These are phyloP conservation scores for Suillus weaverae DNA, from an alignment of 768 basidiomycete species.

Conservation along the genomic window DNA sequence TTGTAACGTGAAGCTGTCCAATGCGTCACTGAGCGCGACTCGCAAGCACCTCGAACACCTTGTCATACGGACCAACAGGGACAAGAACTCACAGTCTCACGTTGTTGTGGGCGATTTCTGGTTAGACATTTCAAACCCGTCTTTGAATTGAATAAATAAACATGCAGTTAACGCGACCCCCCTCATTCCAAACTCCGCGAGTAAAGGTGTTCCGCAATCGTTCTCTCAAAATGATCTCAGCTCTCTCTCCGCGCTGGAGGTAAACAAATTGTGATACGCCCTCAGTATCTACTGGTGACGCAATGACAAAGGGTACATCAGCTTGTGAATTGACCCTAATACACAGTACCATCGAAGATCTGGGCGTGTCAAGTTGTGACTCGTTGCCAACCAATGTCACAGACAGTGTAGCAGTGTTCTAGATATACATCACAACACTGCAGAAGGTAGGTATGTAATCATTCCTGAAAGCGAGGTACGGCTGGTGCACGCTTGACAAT, in stretches of 20 bases:
- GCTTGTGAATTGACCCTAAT: too few relatives aligned
- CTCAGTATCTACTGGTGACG: neutral
- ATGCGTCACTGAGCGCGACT: neutral
- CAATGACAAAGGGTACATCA: neutral
- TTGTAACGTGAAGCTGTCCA: neutral
- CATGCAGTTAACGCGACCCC: too few relatives aligned
- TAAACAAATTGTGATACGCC: neutral
- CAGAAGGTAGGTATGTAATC: neutral
- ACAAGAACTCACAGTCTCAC: too few relatives aligned
- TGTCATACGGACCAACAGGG: neutral
- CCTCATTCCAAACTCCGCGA: neutral
- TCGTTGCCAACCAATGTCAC: too few relatives aligned
- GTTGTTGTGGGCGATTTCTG: neutral
- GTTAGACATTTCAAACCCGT: too few relatives aligned
- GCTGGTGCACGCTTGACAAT: neutral
- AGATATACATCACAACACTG: too few relatives aligned
- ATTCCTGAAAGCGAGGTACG: neutral
- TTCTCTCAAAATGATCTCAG: neutral
- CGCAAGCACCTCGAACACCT: conserved; percentile 3
- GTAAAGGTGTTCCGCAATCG: too few relatives aligned
- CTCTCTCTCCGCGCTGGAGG: neutral
- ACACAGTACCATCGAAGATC: too few relatives aligned
- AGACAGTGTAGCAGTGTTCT: too few relatives aligned
- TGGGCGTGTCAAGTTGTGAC: too few relatives aligned
- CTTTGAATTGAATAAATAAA: too few relatives aligned